Evolutionary conservation across 768 basidiomycete genomes (phyloP).

Genomic region (Daedaleopsis sinensis): DNA sequence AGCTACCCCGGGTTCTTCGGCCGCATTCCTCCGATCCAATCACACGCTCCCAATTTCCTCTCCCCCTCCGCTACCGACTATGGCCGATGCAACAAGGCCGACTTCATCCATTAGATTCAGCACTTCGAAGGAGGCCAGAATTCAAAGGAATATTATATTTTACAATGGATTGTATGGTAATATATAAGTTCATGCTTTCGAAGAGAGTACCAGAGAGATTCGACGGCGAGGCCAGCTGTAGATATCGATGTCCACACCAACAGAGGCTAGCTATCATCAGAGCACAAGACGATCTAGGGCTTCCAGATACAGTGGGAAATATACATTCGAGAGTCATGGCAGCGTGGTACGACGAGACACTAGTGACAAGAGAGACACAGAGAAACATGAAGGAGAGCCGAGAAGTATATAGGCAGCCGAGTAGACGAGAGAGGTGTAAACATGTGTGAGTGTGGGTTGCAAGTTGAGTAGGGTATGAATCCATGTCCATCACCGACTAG

Average conservation of each 20-base stretch:
- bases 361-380: background rate
- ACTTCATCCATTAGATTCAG: no score
- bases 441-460: background rate
- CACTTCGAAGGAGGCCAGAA: background rate
- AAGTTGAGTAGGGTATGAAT: background rate
- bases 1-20: slow-evolving; percentile 21
- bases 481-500: slow-evolving; percentile 1
- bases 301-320: slow-evolving; percentile 17
- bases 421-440: background rate
- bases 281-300: slow-evolving; percentile 21
- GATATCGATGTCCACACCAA: slow-evolving; percentile 14
- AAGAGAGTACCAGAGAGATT: background rate
- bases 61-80: background rate
- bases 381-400: background rate
- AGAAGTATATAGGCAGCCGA: background rate
- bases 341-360: background rate
- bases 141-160: slow-evolving; percentile 13
- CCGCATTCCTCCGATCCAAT: slow-evolving; percentile 24
- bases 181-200: slow-evolving; percentile 7
- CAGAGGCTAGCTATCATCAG: slow-evolving; percentile 13
- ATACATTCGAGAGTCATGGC: slow-evolving; percentile 7
- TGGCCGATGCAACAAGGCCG: no score
- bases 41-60: slow-evolving; percentile 19
- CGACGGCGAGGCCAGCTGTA: slow-evolving; percentile 8
- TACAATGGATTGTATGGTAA: slow-evolving; percentile 19